Evolutionary conservation across 2,329 filamentous ascomycete species (phyloP).

Genomic region (Fusarium acutatum): DNA sequence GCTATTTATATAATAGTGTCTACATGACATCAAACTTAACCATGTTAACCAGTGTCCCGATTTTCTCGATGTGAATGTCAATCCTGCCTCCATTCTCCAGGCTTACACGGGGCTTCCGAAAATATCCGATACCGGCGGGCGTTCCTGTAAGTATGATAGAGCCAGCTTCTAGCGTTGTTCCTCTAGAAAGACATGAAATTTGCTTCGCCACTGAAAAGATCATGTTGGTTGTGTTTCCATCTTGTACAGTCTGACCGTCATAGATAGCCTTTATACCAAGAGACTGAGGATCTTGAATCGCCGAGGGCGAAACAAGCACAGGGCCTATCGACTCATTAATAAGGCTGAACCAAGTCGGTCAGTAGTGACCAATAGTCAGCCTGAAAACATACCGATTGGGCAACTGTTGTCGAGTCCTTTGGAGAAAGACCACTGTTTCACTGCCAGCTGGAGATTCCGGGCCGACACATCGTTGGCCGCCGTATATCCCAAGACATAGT

Average conservation of each 20-base stretch:
- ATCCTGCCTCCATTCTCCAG: not conserved
- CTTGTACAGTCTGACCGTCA: not conserved
- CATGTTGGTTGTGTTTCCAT: not conserved
- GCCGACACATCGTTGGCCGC: not conserved
- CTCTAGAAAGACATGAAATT: not conserved
- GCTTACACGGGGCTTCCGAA: not conserved
- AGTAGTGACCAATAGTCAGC: no score
- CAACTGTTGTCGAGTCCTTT: not conserved
- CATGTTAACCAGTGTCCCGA: not conserved
- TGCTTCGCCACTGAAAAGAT: not conserved
- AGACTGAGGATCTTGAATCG: not conserved
- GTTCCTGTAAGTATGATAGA: not conserved
- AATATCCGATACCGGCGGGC: not conserved
- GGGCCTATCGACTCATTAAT: not conserved
- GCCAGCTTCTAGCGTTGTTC: not conserved
- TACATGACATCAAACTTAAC: not conserved
- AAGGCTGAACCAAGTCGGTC: no score
- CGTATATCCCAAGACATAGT: not conserved
- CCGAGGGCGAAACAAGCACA: not conserved
- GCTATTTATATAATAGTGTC: no score
- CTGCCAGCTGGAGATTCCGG: not conserved
- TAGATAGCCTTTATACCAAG: not conserved
- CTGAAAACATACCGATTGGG: not conserved
- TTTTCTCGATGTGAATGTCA: not conserved
- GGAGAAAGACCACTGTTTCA: not conserved